These are phyloP conservation scores for Kwoniella botswanensis DNA, from an alignment of 768 basidiomycete species.

Conservation along the genomic window DNA sequence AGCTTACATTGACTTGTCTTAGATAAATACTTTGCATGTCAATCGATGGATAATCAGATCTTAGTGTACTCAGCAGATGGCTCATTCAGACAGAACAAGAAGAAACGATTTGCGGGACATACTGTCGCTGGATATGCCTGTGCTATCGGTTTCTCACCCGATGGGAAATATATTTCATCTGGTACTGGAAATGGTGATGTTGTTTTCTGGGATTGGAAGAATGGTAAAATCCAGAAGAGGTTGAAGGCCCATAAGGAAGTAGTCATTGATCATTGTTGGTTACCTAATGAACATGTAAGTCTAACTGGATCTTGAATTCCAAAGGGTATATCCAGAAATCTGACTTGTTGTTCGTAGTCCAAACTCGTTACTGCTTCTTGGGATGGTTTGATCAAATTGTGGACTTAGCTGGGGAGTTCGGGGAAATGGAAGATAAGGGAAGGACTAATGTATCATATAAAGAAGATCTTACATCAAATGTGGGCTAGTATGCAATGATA, in stretches of 20 bases:
- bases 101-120: constrained; percentile 97
- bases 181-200: constrained; percentile 94
- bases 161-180: constrained; percentile 97
- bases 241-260: constrained; percentile 90
- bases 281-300: constrained; percentile 94
- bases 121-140: constrained; percentile 97
- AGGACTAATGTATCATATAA: not conserved
- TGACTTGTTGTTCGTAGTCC: constrained; percentile 64
- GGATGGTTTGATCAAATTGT: constrained; percentile 98
- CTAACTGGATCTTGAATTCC: not conserved
- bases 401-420: constrained; percentile 62
- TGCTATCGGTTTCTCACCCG: constrained; percentile 95
- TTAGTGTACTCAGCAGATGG: constrained; percentile 96
- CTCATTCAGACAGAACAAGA: constrained; percentile 91
- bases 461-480: not conserved
- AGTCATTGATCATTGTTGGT: constrained; percentile 97
- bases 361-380: constrained; percentile 96
- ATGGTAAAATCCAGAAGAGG: constrained; percentile 89
- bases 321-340: not conserved
- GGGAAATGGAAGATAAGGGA: not conserved
- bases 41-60: constrained; percentile 98
- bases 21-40: constrained; percentile 97
- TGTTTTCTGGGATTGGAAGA: constrained; percentile 99
- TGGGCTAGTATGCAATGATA: not conserved
- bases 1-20: constrained; percentile 3